Evolutionary conservation across 305 asterid genomes (phyloP), one percentile per base, ranked within the genome.

Genomic region (Withania somnifera): DNA sequence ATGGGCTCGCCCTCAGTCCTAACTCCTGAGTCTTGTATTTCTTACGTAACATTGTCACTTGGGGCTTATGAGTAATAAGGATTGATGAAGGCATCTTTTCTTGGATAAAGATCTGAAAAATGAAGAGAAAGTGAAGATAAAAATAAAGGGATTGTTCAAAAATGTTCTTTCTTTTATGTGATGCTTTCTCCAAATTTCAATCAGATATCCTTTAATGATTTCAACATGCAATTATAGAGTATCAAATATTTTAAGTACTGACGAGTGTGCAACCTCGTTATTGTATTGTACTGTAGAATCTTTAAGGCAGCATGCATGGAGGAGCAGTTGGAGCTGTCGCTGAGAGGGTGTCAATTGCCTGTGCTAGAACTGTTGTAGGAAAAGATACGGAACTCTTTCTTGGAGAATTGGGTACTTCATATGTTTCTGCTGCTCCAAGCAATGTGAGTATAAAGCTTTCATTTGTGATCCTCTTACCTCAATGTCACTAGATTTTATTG

Each of bases 351-450:
- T 90, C 97, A 13, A 82, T 42, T 82, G 97, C 93, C 81, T 94
- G 97, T 69, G 97, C 95, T 85, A 87, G 95, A 86, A 93, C 98
- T 53, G 88, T 93, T n/a, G 93, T 92, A 26, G 93, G 91, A 78
- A 82, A 91, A 66, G 94, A 92, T 79, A 90, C 85, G 81, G 88
- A 89, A 63, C 78, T 94, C 82, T 91, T 93, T 87, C 98, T 94
- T 36, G 97, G 97, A 81, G 98, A 93, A 87, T 89, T 92, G 71
- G 82, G 93, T 84, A 84, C 89, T 22, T 89, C 92, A 32, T 94
- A 94, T n/a, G 90, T 90, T 61, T 86, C 95, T 84, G 92, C 95
- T 45, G 97, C 92, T 88, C 90, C 92, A 50, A 81, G 64, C 13
- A 87, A 93, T 52, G 97, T 93, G n/a, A n/a, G 88, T 83, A 50